Conservation (phyloP, 2,329 filamentous ascomycete genomes). For the Pyrenophora tritici-repentis region DNA sequence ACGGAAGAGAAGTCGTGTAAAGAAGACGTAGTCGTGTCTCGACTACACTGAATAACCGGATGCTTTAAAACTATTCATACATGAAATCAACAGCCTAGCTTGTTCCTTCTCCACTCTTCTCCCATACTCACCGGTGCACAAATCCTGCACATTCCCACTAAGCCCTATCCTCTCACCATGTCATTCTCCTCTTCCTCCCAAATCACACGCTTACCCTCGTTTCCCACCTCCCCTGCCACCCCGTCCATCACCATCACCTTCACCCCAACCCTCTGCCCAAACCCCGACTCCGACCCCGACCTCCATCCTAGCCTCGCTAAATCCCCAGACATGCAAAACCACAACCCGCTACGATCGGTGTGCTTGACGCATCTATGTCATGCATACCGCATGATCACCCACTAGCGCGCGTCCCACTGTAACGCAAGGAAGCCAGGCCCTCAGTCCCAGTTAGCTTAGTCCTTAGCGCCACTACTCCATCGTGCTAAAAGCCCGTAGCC, state of each 20-base stretch:
- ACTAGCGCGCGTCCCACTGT: neutral
- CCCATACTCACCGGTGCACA: too few species aligned
- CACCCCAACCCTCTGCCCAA: neutral
- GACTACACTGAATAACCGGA: neutral
- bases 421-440: neutral
- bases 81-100: too few species aligned
- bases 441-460: neutral
- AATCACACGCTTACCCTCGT: neutral
- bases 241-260: neutral
- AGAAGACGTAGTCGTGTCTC: constrained; percentile 11
- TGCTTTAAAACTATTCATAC: too few species aligned
- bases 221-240: neutral
- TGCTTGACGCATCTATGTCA: constrained; percentile 2
- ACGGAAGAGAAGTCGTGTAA: constrained; percentile 36
- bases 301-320: too few species aligned
- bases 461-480: too few species aligned
- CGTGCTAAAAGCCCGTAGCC: too few species aligned
- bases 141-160: too few species aligned
- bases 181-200: too few species aligned
- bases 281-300: too few species aligned
- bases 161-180: neutral
- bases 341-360: neutral
- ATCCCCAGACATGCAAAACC: neutral
- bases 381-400: constrained; percentile 2
- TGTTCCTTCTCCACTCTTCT: too few species aligned